Evolutionary conservation across 2,329 filamentous ascomycete genomes (phyloP), one percentile per base, ranked within the genome.

Genomic region (Thyridium curvatum): DNA sequence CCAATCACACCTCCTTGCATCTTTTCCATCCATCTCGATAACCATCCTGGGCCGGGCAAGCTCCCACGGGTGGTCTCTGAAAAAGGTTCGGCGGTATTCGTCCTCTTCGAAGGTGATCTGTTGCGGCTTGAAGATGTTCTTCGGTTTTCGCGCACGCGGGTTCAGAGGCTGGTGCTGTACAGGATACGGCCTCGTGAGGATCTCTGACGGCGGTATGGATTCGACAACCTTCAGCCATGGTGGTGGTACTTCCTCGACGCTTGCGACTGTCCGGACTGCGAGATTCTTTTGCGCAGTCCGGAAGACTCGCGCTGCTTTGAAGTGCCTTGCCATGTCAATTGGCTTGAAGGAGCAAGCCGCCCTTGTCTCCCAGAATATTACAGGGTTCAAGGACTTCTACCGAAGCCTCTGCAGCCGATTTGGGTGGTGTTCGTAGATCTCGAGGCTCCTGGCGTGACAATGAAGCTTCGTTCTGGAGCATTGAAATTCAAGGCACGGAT

Each of bases 1-100:
- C 91, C 91, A 97, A 61, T 96, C 79, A 52, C 79, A 81, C 39
- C 66, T 70, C 58, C 83, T 77, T 37, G 78, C 71, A 55, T 98
- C 91, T 56, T 84, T 85, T 38, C 93, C 93, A 53, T 91, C 84
- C 50, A 81, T 71, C 65, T 98, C 93, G 9, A 97, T 66, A 34
- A 98, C 70, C 42, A 95, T 72, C 50, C 87, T 76, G 39, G 93
- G 93, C 46, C 91, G 76, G 14, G 93, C 93, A 55, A 98, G 68
- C 65, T 98, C 93, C 93, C 93, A 98, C 5, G 93, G 93, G 59
- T 98, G 93, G 61, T 98, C 91, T 54, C 74, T 79, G 69, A 86
- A 98, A 67, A 97, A 98, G 18, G 82, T 78, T 49, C 66, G 71
- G 46, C 93, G 82, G 54, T 98, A 71, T 43, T 68, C 64, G 63